Evolutionary conservation across 2,329 filamentous ascomycete species (phyloP), one percentile per base, ranked within the genome.

Genomic region (Shiraia bambusicola): DNA sequence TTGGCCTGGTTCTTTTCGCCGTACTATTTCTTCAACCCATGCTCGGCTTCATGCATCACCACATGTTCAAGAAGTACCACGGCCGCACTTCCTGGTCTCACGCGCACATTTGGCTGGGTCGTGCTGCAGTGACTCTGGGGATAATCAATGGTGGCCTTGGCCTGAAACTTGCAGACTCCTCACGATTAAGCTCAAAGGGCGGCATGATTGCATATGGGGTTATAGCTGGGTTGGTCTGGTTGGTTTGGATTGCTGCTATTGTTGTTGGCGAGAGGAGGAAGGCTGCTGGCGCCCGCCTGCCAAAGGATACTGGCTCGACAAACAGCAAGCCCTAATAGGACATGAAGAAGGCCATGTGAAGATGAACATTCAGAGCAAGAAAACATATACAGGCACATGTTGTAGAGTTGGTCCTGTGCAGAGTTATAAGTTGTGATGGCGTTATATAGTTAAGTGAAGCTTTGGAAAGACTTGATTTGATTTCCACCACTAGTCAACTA

Each of bases 61-160:
- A 63, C 3, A 53, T 74, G 28, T 81, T 74, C 66, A 73, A 73
- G 37, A 74, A 72, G 48, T 69, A 70, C 11, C 67, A 69, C 6
- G 59, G 58, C 11, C 73, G 75, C 25, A 75, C 72, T 1, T 47
- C 70, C 6, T 75, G 72, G 58, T 76, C 75, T 0, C 70, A 76
- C 45, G 63, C 61, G 3, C 79, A 82, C 51, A 67, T 80, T 34
- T 82, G 79, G 79, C 54, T 79, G 17, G 79, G 79, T 13, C 70
- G 79, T 4, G 50, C 68, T 19, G 66, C 74, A 15, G 72, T 82
- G 10, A 66, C 72, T 0, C 61, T 81, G 1, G 79, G 76, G 3
- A 76, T 80, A 41, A 69, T 81, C 57, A 81, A 81, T 53, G 79
- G 76, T n/a, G 79, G 78, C 0, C 59, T 81, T 1, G 79, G 79